Evolutionary conservation across 2,329 filamentous ascomycete genomes (phyloP).

Genomic region (Trichoderma sp.): DNA sequence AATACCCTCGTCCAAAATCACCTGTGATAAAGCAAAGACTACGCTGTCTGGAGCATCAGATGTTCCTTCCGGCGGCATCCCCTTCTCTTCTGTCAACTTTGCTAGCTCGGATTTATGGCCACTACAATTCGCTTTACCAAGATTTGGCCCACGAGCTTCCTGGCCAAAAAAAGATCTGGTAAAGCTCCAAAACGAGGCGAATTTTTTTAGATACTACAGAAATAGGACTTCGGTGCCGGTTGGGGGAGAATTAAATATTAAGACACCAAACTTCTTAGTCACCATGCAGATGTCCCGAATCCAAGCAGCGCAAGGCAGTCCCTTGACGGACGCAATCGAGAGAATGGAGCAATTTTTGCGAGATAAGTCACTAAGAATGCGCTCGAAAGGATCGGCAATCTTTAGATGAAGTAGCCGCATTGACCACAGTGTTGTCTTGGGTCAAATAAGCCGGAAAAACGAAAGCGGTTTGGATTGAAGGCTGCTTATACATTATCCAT

Average conservation of each 20-base stretch:
- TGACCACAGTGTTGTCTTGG: background rate
- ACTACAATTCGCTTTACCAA: background rate
- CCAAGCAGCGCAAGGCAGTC: background rate
- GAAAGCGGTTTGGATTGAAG: background rate
- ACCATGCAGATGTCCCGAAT: background rate
- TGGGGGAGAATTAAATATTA: background rate
- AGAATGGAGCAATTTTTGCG: background rate
- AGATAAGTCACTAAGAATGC: background rate
- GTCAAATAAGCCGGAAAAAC: background rate
- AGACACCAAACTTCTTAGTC: background rate
- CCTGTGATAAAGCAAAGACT: background rate
- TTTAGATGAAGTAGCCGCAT: background rate
- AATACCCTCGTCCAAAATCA: background rate
- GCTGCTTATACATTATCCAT: background rate
- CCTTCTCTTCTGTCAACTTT: background rate
- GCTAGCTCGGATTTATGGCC: background rate
- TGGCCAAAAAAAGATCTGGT: background rate
- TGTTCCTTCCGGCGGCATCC: background rate
- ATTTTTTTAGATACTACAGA: background rate
- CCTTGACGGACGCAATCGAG: background rate
- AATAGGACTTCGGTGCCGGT: background rate
- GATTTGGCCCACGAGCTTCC: background rate
- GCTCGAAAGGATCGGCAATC: background rate
- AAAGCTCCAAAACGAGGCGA: background rate
- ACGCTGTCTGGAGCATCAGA: background rate